Evolutionary conservation across 2,329 filamentous ascomycete species (phyloP).

Genomic region (Colletotrichum limetticola): DNA sequence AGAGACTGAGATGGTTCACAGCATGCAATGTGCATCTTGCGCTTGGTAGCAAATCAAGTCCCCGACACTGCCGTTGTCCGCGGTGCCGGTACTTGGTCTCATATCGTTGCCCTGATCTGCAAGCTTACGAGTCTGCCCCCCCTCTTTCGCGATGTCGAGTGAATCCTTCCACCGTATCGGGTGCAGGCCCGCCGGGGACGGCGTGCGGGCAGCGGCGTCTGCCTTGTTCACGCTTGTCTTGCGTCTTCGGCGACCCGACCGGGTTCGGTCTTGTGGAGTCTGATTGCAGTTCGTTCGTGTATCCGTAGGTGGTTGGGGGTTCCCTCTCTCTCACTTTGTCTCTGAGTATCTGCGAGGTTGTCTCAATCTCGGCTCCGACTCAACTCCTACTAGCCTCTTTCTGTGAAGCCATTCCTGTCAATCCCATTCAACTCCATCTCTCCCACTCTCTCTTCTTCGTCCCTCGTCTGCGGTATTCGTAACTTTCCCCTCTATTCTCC

Average conservation of each 20-base stretch:
- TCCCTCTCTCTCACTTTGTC: neutral
- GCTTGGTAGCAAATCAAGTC: conserved; percentile 2
- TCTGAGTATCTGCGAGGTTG: neutral
- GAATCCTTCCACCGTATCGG: conserved; percentile 21
- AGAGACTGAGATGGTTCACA: neutral
- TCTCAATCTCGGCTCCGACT: neutral
- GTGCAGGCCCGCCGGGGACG: conserved; percentile 15
- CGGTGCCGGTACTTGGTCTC: conserved; percentile 15
- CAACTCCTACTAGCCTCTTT: neutral
- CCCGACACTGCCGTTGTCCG: neutral
- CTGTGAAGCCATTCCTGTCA: neutral
- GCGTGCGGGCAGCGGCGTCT: neutral
- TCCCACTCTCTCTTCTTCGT: neutral
- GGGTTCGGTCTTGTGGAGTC: neutral
- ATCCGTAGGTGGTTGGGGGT: conserved; percentile 5
- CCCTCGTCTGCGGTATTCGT: neutral
- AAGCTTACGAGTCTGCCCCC: conserved; percentile 30
- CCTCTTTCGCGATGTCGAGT: conserved; percentile 14
- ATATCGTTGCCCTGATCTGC: conserved; percentile 32
- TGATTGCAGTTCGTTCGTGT: neutral
- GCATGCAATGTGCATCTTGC: neutral
- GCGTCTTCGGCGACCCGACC: conserved; percentile 16
- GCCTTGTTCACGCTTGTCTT: neutral
- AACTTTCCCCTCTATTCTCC: neutral
- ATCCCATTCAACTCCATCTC: neutral